Percentiles rank a stretch among this genome's conserved stretches.
These are phyloP conservation scores for Claviceps capensis DNA, from an alignment of 2,329 filamentous ascomycete species.

Conservation along the genomic window DNA sequence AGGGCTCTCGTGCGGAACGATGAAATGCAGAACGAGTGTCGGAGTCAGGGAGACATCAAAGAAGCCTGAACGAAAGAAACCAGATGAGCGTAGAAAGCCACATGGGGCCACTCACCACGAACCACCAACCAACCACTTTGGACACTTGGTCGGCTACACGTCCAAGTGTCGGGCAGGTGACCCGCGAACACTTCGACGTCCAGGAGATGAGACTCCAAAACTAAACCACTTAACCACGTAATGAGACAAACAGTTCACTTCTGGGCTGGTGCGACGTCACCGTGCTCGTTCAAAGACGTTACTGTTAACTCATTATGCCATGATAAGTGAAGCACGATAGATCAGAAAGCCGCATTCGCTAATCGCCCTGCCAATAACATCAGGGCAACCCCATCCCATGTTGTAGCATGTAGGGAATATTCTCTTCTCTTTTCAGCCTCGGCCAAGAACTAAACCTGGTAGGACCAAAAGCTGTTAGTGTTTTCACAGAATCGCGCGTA, in stretches of 20 bases:
- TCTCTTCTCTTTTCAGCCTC: neutral
- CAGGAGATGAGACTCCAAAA: neutral
- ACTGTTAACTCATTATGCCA: too few relatives aligned
- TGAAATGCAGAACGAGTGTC: neutral
- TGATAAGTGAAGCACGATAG: too few relatives aligned
- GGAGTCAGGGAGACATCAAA: neutral
- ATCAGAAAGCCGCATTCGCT: too few relatives aligned
- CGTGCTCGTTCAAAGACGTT: too few relatives aligned
- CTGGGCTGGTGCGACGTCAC: too few relatives aligned
- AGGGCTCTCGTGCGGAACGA: neutral
- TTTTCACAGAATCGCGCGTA: neutral
- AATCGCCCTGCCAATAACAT: too few relatives aligned
- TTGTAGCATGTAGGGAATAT: neutral
- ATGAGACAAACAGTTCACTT: too few relatives aligned
- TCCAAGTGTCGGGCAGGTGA: slow-evolving; percentile 2
- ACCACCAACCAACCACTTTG: neutral
- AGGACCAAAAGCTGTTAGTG: neutral
- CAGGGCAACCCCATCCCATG: neutral
- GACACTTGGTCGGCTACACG: neutral
- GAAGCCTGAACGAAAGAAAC: neutral
- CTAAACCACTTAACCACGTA: neutral
- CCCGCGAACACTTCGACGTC: neutral
- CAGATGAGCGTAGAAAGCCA: neutral
- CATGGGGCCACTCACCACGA: neutral
- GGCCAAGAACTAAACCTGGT: neutral